phyloP scores from a whole-genome alignment of 2,329 filamentous ascomycete genomes.

The Fusarium sp. region DNA sequence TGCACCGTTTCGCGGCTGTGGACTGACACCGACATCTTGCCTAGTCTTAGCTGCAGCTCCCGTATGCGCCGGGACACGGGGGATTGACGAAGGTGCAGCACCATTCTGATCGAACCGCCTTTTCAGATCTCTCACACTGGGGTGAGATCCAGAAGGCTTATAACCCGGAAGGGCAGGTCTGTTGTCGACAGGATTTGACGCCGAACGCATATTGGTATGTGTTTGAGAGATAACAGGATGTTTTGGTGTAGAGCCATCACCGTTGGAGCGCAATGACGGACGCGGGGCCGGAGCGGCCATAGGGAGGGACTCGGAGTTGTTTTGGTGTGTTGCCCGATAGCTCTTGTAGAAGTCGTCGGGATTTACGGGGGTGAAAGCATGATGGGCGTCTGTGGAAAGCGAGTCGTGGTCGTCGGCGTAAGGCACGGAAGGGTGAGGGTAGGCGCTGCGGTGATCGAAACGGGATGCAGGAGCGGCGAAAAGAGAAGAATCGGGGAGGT shows the following conservation, averaged over 20 bases:
- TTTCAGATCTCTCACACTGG: conserved; percentile 86
- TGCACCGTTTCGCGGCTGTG: conserved; percentile 54
- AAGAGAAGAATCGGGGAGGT: conserved; percentile 40
- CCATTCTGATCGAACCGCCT: conserved; percentile 81
- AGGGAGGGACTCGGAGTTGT: conserved; percentile 53
- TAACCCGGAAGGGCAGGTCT: conserved; percentile 53
- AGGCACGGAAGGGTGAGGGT: conserved; percentile 45
- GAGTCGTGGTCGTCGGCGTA: conserved; percentile 44
- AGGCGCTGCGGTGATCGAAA: conserved; percentile 40
- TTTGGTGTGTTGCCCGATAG: conserved; percentile 59
- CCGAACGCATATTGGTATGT: conserved; percentile 65
- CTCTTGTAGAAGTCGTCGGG: conserved; percentile 71
- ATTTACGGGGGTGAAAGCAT: conserved; percentile 62
- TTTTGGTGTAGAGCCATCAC: conserved; percentile 65
- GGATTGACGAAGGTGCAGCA: conserved; percentile 50
- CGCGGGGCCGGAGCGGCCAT: conserved; percentile 60
- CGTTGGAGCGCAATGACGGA: conserved; percentile 64
- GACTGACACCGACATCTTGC: conserved; percentile 54
- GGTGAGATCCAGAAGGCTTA: conserved; percentile 60
- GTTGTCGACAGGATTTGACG: conserved; percentile 69
- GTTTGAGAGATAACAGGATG: conserved; percentile 59
- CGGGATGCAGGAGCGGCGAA: conserved; percentile 35
- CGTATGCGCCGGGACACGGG: conserved; percentile 56
- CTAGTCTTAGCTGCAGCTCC: conserved; percentile 53
- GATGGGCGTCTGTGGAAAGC: conserved; percentile 48